A percentile compares a stretch with the other conserved stretches of the same genome.
These are phyloP conservation scores for Cladophialophora yegresii DNA, from an alignment of 2,329 filamentous ascomycete species.

Conservation along the genomic window DNA sequence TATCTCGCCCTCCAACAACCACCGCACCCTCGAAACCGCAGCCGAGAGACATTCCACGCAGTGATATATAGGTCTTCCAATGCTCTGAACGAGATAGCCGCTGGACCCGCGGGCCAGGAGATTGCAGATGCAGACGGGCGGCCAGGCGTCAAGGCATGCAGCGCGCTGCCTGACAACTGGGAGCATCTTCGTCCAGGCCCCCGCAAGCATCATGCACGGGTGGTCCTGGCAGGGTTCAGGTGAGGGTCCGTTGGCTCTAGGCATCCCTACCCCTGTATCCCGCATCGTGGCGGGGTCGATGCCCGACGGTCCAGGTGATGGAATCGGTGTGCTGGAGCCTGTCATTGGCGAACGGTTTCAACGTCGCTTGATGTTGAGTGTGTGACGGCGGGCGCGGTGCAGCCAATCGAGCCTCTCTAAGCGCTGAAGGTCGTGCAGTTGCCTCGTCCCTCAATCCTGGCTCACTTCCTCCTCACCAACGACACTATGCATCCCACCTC, in stretches of 20 bases:
- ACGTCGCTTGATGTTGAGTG: constrained; percentile 9
- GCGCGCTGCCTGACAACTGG: background rate
- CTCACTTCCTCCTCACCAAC: constrained; percentile 14
- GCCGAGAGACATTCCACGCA: constrained; percentile 11
- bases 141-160: background rate
- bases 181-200: background rate
- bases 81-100: constrained; percentile 11
- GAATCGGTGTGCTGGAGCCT: constrained; percentile 21
- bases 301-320: constrained; percentile 9
- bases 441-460: constrained; percentile 26
- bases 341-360: constrained; percentile 22
- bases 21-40: background rate
- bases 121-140: background rate
- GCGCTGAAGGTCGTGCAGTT: constrained; percentile 25
- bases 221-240: background rate
- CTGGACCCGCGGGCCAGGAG: constrained; percentile 11
- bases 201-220: background rate
- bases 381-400: constrained; percentile 25
- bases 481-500: constrained; percentile 21
- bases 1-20: background rate
- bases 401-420: constrained; percentile 29
- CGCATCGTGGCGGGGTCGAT: constrained; percentile 14
- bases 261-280: constrained; percentile 1
- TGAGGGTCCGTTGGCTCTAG: constrained; percentile 4
- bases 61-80: constrained; percentile 21